Conservation (phyloP, 2,329 filamentous ascomycete genomes). For the Incumbomyces delicatus region DNA sequence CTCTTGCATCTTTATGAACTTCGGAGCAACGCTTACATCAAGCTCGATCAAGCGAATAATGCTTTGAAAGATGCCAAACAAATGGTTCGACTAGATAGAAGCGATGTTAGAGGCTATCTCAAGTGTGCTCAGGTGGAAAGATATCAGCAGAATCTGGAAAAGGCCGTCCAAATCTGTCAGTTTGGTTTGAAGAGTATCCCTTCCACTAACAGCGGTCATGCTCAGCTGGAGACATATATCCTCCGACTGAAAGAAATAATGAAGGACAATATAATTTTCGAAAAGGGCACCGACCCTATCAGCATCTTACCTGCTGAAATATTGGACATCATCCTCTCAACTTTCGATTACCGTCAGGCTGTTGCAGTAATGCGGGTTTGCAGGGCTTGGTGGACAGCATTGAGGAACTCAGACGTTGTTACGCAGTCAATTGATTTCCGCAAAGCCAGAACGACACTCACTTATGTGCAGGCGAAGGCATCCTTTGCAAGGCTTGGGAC, state of each 20-base stretch:
- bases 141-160: slow-evolving; percentile 40
- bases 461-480: slow-evolving; percentile 21
- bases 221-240: slow-evolving; percentile 9
- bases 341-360: slow-evolving; percentile 43
- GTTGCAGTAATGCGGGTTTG: slow-evolving; percentile 45
- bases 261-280: slow-evolving; percentile 20
- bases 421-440: slow-evolving; percentile 43
- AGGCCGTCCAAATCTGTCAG: slow-evolving; percentile 47
- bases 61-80: slow-evolving; percentile 48
- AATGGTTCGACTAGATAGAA: slow-evolving; percentile 44
- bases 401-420: slow-evolving; percentile 42
- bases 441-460: slow-evolving; percentile 34
- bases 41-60: slow-evolving; percentile 39
- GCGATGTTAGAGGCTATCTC: slow-evolving; percentile 49
- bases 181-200: slow-evolving; percentile 47
- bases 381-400: slow-evolving; percentile 44
- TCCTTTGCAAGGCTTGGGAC: slow-evolving; percentile 26
- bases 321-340: slow-evolving; percentile 40
- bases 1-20: slow-evolving; percentile 1
- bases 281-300: slow-evolving; percentile 39
- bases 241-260: slow-evolving; percentile 38
- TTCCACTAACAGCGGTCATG: slow-evolving; percentile 22
- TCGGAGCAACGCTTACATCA: slow-evolving; percentile 23
- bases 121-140: slow-evolving; percentile 41
- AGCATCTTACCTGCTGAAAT: slow-evolving; percentile 46